These are phyloP conservation scores for Cucurbita argyrosperma DNA, from an alignment of 306 rosid species.

Conservation along the genomic window DNA sequence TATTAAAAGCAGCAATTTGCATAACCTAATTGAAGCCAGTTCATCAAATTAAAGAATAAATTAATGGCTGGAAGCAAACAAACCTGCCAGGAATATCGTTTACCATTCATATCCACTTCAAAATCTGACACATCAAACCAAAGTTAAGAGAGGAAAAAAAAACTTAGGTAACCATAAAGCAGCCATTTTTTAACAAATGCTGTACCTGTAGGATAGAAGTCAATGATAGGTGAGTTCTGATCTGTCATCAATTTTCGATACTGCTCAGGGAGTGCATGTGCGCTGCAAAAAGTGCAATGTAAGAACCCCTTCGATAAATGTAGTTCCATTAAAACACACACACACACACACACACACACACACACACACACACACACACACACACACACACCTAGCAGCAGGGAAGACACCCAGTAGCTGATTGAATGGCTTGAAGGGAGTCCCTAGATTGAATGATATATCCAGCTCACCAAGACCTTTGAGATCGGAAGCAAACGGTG, in stretches of 20 bases:
- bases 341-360: neutral
- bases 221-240: slow-evolving; percentile 71
- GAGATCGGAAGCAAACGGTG: slow-evolving; percentile 96
- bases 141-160: neutral
- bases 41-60: neutral
- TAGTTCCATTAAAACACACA: neutral
- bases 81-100: slow-evolving; percentile 97
- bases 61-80: slow-evolving; percentile 2
- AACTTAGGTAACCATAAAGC: neutral
- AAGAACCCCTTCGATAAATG: neutral
- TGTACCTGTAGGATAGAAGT: slow-evolving; percentile 84
- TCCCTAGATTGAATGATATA: slow-evolving; percentile 54
- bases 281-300: slow-evolving; percentile 31
- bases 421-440: slow-evolving; percentile 91
- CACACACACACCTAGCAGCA: slow-evolving; percentile 65
- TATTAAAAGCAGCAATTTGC: slow-evolving; percentile 2
- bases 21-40: neutral
- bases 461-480: slow-evolving; percentile 54
- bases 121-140: slow-evolving; percentile 45
- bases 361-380: slow-evolving; percentile 18
- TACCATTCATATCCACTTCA: slow-evolving; percentile 99
- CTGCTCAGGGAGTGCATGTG: slow-evolving; percentile 86
- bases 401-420: slow-evolving; percentile 97
- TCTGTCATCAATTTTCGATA: slow-evolving; percentile 83
- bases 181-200: neutral